Evolutionary conservation across 768 basidiomycete genomes (phyloP).

Genomic region (Mycena crocata): DNA sequence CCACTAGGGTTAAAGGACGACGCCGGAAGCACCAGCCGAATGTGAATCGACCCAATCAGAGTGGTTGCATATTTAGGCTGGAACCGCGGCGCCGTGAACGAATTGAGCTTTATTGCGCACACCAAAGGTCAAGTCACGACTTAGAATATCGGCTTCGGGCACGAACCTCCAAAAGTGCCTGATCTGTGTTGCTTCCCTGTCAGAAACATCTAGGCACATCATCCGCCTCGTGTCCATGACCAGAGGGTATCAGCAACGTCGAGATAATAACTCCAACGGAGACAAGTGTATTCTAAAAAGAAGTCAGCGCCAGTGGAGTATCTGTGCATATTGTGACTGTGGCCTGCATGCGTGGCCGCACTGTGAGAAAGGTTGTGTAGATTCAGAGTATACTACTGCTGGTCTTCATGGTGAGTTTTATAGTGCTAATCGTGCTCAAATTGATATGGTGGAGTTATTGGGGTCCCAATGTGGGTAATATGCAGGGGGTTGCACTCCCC

Average conservation of each 20-base stretch:
- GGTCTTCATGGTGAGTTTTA: constrained; percentile 50
- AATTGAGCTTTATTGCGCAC: constrained; percentile 76
- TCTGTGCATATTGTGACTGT: constrained; percentile 99
- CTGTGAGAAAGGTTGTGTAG: constrained; percentile 66
- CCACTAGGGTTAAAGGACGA: constrained; percentile 66
- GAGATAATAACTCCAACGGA: constrained; percentile 98
- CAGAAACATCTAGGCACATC: constrained; percentile 87
- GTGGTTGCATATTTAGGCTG: constrained; percentile 95
- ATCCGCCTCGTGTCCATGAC: constrained; percentile 94
- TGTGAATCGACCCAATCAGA: constrained; percentile 91
- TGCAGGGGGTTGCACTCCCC: constrained; percentile 26
- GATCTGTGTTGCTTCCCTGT: constrained; percentile 64
- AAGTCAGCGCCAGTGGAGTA: constrained; percentile 88
- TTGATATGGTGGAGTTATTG: constrained; percentile 74
- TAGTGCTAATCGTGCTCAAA: constrained; percentile 66
- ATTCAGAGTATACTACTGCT: constrained; percentile 55
- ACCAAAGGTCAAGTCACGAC: constrained; percentile 26
- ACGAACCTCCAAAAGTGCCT: constrained; percentile 73
- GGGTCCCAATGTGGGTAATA: constrained; percentile 52
- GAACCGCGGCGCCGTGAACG: constrained; percentile 86
- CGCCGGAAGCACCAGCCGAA: constrained; percentile 80
- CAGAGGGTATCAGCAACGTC: constrained; percentile 92
- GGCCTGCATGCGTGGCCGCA: constrained; percentile 75
- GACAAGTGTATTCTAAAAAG: constrained; percentile 86
- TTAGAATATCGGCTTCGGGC: constrained; percentile 41